A percentile compares a stretch with the other conserved stretches of the same genome.
Evolutionary conservation across 345 rosid genomes (phyloP).

Genomic region (Triadica sebifera): DNA sequence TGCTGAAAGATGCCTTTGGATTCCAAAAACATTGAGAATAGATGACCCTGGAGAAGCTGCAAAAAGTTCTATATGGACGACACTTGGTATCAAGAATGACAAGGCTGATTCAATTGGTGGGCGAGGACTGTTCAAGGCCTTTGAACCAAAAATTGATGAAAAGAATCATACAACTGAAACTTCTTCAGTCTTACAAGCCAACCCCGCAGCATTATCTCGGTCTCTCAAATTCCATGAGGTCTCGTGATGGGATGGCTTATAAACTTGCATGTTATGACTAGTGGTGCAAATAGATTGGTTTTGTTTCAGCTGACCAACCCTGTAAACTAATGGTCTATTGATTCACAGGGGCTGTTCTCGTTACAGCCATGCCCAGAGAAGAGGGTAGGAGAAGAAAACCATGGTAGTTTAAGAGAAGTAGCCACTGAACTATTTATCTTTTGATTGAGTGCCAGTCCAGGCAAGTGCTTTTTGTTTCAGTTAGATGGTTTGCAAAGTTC

Average conservation of each 20-base stretch:
- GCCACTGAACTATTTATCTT: constrained; percentile 20
- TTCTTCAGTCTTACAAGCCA: constrained; percentile 62
- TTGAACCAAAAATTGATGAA: constrained; percentile 46
- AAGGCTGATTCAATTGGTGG: constrained; percentile 44
- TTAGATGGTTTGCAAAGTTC: constrained; percentile 31
- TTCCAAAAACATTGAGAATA: constrained; percentile 84
- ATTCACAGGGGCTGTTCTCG: constrained; percentile 10
- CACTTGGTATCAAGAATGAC: constrained; percentile 77
- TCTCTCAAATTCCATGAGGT: constrained; percentile 72
- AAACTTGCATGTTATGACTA: constrained; percentile 5
- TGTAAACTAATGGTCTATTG: constrained; percentile 4
- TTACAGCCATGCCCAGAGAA: constrained; percentile 11
- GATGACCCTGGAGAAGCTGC: constrained; percentile 88
- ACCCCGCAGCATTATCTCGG: constrained; percentile 87
- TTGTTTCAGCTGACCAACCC: constrained; percentile 7
- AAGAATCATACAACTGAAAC: constrained; percentile 37
- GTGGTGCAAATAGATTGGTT: constrained; percentile 18
- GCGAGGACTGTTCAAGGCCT: constrained; percentile 54
- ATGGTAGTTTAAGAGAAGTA: constrained; percentile 19
- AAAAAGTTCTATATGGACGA: constrained; percentile 86
- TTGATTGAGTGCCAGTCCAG: constrained; percentile 11
- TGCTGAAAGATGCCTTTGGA: constrained; percentile 61
- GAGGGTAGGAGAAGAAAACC: constrained; percentile 16
- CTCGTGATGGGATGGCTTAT: constrained; percentile 30
- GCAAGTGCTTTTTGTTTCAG: constrained; percentile 19